A percentile compares a stretch with the other conserved stretches of the same genome.
Conservation (phyloP, 176 grass and related monocot species). For the maize (Zea mays) region DNA sequence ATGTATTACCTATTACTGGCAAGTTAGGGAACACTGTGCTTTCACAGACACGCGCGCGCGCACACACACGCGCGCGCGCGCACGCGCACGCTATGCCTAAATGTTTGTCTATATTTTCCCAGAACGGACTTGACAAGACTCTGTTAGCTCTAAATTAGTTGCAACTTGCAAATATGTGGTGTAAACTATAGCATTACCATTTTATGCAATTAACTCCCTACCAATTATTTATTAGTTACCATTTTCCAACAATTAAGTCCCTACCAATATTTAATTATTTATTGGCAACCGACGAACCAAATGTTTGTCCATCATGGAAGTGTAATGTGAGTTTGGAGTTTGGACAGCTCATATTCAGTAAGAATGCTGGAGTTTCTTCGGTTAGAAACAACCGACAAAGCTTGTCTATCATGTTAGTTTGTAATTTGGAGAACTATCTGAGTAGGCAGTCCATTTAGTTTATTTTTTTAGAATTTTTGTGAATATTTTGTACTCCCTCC, state of each 20-base stretch:
- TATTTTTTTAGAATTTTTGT: conserved; percentile 23
- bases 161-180: not conserved
- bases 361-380: not conserved
- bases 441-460: conserved; percentile 1
- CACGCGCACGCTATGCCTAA: not conserved
- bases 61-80: too few species aligned
- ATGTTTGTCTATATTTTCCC: conserved; percentile 11
- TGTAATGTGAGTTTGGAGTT: not conserved
- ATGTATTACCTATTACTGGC: not conserved
- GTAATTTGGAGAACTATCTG: not conserved
- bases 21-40: not conserved
- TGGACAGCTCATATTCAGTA: not conserved
- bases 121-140: not conserved
- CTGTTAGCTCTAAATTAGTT: conserved; percentile 4
- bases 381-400: not conserved
- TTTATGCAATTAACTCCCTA: not conserved
- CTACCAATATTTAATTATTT: conserved; percentile 6
- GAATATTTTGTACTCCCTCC: not conserved
- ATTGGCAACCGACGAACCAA: not conserved
- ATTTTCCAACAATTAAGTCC: conserved; percentile 5
- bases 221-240: not conserved
- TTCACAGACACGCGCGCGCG: too few species aligned
- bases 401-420: not conserved
- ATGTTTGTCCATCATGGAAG: conserved; percentile 25
- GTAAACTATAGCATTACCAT: conserved; percentile 13